Base-by-base conservation (phyloP, 2,329 filamentous ascomycete genomes). In the Didymella pinodella region DNA sequence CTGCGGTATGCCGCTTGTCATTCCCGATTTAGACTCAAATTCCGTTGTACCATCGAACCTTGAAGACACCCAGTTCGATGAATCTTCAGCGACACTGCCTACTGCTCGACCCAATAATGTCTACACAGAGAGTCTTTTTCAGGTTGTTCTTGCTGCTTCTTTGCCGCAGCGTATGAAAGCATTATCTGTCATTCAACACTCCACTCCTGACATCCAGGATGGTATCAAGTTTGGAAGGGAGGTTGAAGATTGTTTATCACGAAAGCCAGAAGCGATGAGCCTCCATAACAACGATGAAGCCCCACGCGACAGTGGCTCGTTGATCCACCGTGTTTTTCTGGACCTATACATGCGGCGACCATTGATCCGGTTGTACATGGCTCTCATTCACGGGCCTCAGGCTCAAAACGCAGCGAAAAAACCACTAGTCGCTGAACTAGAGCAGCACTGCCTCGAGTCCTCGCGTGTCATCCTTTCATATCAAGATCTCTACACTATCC, bases 391-490 rank as follows among this genome's bases (percentile, higher is more conserved):
- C 10, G 52, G 32, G 2, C 48, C 56, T n/a, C 55, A 59, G 14
- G 57, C 38, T 29, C 28, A 45, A 22, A 36, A 18, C 16, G 7
- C 20, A n/a, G 12, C 56, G n/a, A 50, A n/a, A 12, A 48, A 20
- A 7, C 11, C 52, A 41, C 1, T 31, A 26, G 36, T 51, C 16
- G 32, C 41, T 3, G 64, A 67, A 32, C 57, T 68, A 7, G 60
- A 57, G 22, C 44, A 38, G 48, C 57, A 62, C 28, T 69, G 67
- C 28, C 61, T 69, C n/a, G 56, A 60, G 16, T 67, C 65, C 12
- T 67, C 68, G 11, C 46, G 63, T 7, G 57, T 49, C 14, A 66
- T 70, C 7, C 57, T 70, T 22, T 68, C 68, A 2, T 69, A 69
- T 25, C 58, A 64, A 41, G 60, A 62, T 16, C 51, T 66, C 4